Percentiles rank a stretch among this genome's conserved stretches.
Evolutionary conservation across 148 eudicot genomes (phyloP).

Genomic region (Talinum fruticosum): DNA sequence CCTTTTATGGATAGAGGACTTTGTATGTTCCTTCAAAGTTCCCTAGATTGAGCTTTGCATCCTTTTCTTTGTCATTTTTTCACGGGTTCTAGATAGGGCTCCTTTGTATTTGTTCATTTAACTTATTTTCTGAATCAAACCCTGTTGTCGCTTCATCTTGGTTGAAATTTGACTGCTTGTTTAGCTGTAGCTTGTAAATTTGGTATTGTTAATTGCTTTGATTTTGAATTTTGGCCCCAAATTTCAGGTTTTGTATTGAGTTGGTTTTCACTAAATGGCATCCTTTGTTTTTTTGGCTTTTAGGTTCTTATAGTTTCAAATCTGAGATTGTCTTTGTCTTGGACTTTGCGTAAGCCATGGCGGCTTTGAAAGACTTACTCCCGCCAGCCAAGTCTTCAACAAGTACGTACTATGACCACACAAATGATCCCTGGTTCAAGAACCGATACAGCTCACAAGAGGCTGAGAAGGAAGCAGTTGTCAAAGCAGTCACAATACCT

Average conservation of each 20-base stretch:
- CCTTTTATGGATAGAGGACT: neutral
- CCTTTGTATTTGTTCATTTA: neutral
- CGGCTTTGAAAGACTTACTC: conserved; percentile 57
- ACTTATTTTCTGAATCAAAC: neutral
- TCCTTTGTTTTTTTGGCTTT: neutral
- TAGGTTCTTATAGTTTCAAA: neutral
- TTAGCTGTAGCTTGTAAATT: neutral
- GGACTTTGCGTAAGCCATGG: conserved; percentile 36
- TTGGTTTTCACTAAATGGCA: neutral
- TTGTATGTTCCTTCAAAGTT: neutral
- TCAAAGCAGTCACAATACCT: conserved; percentile 46
- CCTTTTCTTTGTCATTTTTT: neutral
- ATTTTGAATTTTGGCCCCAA: neutral
- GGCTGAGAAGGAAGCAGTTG: conserved; percentile 40
- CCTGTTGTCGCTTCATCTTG: neutral
- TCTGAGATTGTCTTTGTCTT: neutral
- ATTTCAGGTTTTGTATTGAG: neutral
- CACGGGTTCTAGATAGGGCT: neutral
- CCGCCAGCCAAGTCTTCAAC: conserved; percentile 58
- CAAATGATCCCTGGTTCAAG: conserved; percentile 85
- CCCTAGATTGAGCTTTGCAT: neutral
- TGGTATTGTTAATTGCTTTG: neutral
- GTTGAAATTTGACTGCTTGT: neutral
- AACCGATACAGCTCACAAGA: conserved; percentile 53
- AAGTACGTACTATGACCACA: conserved; percentile 51